phyloP scores from a whole-genome alignment of 2,329 filamentous ascomycete species.

The Cladobotryum mycophilum region DNA sequence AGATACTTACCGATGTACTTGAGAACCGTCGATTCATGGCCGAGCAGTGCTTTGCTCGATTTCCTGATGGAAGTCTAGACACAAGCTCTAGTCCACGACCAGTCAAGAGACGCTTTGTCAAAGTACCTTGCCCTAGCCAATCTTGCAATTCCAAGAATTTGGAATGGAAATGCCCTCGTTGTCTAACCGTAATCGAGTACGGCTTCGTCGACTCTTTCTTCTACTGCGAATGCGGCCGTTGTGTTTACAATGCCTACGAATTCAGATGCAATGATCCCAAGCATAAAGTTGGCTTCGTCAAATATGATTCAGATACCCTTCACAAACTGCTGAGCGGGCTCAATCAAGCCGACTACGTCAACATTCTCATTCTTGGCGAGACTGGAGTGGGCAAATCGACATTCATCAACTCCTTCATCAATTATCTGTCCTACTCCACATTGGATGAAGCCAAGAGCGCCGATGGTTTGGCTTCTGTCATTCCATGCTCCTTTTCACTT shows the following conservation, averaged over 20 bases:
- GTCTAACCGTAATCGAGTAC: constrained; percentile 8
- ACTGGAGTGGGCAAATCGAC: constrained; percentile 44
- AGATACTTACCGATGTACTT: not conserved
- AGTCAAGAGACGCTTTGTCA: constrained; percentile 22
- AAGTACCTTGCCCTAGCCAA: constrained; percentile 25
- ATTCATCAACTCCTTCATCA: constrained; percentile 43
- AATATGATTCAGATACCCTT: not conserved
- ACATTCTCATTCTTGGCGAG: constrained; percentile 41
- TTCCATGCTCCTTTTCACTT: constrained; percentile 15
- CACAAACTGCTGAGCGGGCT: not conserved
- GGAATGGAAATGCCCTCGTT: constrained; percentile 12
- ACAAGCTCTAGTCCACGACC: not conserved
- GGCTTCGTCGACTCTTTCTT: constrained; percentile 16
- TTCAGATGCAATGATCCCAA: constrained; percentile 26
- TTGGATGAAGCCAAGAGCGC: constrained; percentile 30
- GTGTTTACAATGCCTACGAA: constrained; percentile 17
- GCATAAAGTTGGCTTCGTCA: constrained; percentile 19
- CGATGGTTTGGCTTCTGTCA: constrained; percentile 5
- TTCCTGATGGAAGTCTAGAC: not conserved
- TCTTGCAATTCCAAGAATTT: constrained; percentile 15
- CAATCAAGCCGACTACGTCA: constrained; percentile 22
- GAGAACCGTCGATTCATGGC: not conserved
- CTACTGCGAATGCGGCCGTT: constrained; percentile 33
- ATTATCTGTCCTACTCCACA: constrained; percentile 34
- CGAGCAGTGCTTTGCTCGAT: constrained; percentile 6